Percentiles rank a stretch among this genome's conserved stretches.
Conservation (phyloP, 1,139 yeast genomes). For the Lodderomyces metapsilosis region DNA sequence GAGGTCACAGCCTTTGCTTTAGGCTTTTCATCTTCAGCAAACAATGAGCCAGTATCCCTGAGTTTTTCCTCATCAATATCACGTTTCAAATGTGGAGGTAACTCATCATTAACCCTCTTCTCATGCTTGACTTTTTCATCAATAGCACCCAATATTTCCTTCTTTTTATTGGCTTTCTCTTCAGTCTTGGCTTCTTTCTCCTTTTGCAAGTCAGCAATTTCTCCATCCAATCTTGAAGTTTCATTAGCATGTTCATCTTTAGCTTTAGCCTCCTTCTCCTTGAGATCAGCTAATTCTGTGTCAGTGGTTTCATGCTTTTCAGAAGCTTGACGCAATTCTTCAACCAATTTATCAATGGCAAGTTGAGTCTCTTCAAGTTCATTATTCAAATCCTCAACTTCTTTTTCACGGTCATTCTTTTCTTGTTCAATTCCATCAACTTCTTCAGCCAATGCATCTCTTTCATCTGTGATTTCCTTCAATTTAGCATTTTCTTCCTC, state of each 20-base stretch:
- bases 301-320: slow-evolving; percentile 33
- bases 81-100: slow-evolving; percentile 52
- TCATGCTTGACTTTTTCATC: slow-evolving; percentile 41
- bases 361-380: slow-evolving; percentile 37
- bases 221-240: slow-evolving; percentile 30
- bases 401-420: slow-evolving; percentile 34
- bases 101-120: slow-evolving; percentile 44
- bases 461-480: slow-evolving; percentile 38
- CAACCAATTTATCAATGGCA: slow-evolving; percentile 36
- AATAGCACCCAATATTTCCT: slow-evolving; percentile 31
- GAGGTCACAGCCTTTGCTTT: slow-evolving; percentile 12
- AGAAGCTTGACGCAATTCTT: slow-evolving; percentile 31
- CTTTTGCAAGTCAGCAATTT: slow-evolving; percentile 29
- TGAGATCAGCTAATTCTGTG: slow-evolving; percentile 31
- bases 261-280: slow-evolving; percentile 24
- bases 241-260: slow-evolving; percentile 25
- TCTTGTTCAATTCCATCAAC: slow-evolving; percentile 31
- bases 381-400: slow-evolving; percentile 35
- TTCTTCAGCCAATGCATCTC: slow-evolving; percentile 35
- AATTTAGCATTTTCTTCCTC: slow-evolving; percentile 38
- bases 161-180: slow-evolving; percentile 32
- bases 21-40: slow-evolving; percentile 27
- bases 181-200: slow-evolving; percentile 29
- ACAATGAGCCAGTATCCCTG: slow-evolving; percentile 42
- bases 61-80: slow-evolving; percentile 42